Evolutionary conservation across 345 rosid species (phyloP).

Genomic region (Eutrema heterophyllum): DNA sequence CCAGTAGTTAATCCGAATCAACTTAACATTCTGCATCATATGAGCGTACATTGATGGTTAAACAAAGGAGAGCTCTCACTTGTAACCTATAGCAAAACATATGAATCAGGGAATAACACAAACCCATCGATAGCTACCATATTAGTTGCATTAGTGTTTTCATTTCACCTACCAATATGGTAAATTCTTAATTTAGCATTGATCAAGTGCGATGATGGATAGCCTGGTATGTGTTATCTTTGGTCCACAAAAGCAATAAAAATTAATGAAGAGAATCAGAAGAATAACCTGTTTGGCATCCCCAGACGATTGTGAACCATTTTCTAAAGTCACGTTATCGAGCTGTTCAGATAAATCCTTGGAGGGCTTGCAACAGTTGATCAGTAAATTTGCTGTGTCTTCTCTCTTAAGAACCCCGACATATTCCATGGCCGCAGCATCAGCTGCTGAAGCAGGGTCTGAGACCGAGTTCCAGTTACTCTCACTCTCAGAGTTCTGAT

Average conservation of each 20-base stretch:
- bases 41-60: conserved; percentile 9
- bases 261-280: neutral
- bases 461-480: conserved; percentile 57
- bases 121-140: neutral
- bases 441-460: conserved; percentile 71
- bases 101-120: neutral
- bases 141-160: neutral
- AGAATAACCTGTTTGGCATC: conserved; percentile 66
- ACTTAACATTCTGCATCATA: conserved; percentile 87
- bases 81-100: neutral
- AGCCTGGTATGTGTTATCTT: neutral
- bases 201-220: neutral
- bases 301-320: conserved; percentile 49
- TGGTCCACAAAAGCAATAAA: neutral
- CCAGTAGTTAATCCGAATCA: conserved; percentile 81
- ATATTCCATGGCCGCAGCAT: conserved; percentile 66
- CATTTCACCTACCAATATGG: neutral
- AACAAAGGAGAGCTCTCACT: neutral
- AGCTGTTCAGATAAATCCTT: conserved; percentile 56
- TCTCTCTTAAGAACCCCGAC: conserved; percentile 61
- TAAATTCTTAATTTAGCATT: neutral
- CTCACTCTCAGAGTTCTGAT: conserved; percentile 45
- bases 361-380: conserved; percentile 88
- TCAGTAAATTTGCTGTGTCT: conserved; percentile 65
- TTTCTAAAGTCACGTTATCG: conserved; percentile 45